These are phyloP conservation scores for Coniferiporia sulphurascens DNA, from an alignment of 1,284 basidiomycete species.

Conservation along the genomic window DNA sequence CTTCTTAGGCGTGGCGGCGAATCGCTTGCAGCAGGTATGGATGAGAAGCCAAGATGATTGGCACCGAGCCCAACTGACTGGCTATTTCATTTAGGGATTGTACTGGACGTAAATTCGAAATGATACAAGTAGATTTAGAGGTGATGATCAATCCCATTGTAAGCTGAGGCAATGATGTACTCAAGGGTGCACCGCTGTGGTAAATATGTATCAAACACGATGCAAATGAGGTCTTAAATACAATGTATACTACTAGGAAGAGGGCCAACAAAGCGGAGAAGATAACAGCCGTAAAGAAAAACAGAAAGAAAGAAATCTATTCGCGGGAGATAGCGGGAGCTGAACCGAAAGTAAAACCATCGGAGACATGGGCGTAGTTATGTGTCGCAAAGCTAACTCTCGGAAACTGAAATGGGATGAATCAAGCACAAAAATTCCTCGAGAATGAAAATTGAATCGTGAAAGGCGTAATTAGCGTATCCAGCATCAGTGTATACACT, in stretches of 20 bases:
- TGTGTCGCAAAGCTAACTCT: too few species aligned
- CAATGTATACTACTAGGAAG: slow-evolving; percentile 1
- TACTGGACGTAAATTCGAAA: slow-evolving; percentile 29
- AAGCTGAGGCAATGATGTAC: neutral
- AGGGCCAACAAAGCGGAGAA: neutral
- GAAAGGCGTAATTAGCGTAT: neutral
- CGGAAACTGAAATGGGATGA: too few species aligned
- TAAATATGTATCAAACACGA: neutral
- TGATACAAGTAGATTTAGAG: neutral
- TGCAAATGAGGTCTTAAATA: neutral
- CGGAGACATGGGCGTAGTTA: neutral
- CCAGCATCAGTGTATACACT: neutral
- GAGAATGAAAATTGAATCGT: neutral
- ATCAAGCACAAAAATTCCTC: neutral
- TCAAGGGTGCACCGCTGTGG: neutral
- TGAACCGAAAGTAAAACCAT: neutral
- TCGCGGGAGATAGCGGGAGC: neutral
- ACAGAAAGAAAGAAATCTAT: neutral
- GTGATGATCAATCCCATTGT: neutral
- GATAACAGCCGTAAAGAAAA: neutral
- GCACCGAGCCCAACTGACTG: neutral
- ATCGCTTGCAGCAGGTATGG: slow-evolving; percentile 86
- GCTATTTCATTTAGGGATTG: slow-evolving; percentile 33
- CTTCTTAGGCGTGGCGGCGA: slow-evolving; percentile 86
- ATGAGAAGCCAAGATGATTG: neutral